phyloP scores from a whole-genome alignment of 371 early-diverging fungal species.

The Mortierella polycephala region DNA sequence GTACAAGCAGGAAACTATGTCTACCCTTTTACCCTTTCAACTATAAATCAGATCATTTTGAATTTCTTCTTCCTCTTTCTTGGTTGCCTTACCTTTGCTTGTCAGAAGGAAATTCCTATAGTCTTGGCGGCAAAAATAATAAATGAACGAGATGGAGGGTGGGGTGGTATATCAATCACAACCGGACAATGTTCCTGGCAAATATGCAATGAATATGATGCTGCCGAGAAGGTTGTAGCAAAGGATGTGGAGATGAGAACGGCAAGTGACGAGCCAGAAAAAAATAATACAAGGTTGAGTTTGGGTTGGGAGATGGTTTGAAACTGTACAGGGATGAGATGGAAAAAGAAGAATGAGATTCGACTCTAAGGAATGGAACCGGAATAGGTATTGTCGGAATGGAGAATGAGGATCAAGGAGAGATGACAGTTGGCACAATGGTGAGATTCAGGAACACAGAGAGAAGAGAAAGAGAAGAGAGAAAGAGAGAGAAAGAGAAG shows the following conservation, averaged over 20 bases:
- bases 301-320: slow-evolving; percentile 16
- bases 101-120: no score
- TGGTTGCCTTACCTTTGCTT: no score
- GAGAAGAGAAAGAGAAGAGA: neutral
- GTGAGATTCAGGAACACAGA: neutral
- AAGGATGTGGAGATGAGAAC: neutral
- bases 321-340: slow-evolving; percentile 13
- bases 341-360: slow-evolving; percentile 20
- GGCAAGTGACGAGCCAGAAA: neutral
- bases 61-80: no score
- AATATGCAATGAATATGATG: no score
- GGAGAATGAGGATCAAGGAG: neutral
- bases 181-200: no score
- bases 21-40: no score
- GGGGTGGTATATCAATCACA: no score
- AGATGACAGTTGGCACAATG: neutral
- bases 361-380: slow-evolving; percentile 7
- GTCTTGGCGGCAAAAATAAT: no score
- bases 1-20: no score
- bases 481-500: slow-evolving; percentile 6
- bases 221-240: neutral
- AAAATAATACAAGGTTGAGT: slow-evolving; percentile 4
- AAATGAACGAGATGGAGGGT: no score
- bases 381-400: neutral
- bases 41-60: no score